Base-by-base conservation (phyloP, 2,329 filamentous ascomycete species). In the Dactylellina sp. region DNA sequence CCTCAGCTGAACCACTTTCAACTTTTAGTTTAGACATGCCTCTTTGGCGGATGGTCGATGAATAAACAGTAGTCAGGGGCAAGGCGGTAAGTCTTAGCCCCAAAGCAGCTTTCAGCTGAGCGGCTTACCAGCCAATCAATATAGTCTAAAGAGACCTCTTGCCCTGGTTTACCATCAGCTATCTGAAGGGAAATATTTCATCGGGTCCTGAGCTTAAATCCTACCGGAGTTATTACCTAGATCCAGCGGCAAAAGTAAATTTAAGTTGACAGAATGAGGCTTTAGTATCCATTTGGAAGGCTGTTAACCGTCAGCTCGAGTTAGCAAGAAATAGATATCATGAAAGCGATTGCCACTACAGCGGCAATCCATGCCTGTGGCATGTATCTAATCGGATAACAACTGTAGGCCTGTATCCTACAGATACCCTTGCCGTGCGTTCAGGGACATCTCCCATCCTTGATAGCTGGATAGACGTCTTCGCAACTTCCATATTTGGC, bases 401-500 rank as follows among this genome's bases (percentile, higher is more conserved):
- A 20, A 46, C 55, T 35, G 55, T 39, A 52, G 22, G 32, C 40
- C 16, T 22, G 35, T n/a, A 28, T 55, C n/a, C 46, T 72, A 44
- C 40, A 52, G 46, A 52, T 52, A 20, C 20, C 50, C 28, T 37
- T 50, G 53, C 28, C 37, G 20, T 50, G 39, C 52, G 47, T 44
- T 64, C 52, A 57, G 44, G 60, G 59, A 71, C 39, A 16, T 5
- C 35, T 18, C 20, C 7, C 28, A n/a, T 16, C 47, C 60, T 60
- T 64, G 53, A 35, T 42, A 14, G 11, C 11, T 55, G 47, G 37
- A 53, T 25, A n/a, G 11, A 57, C n/a, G 14, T 20, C 3, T 55
- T 61, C 6, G 56, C 49, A 66, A 24, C 70, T 74, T 74, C 70
- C 61, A 55, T 16, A 40, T 74, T 61, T n/a, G 55, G 70, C 20